A percentile compares a stretch with the other conserved stretches of the same genome.
phyloP scores from a whole-genome alignment of 1,284 basidiomycete genomes.

The Puccinia sorghi region DNA sequence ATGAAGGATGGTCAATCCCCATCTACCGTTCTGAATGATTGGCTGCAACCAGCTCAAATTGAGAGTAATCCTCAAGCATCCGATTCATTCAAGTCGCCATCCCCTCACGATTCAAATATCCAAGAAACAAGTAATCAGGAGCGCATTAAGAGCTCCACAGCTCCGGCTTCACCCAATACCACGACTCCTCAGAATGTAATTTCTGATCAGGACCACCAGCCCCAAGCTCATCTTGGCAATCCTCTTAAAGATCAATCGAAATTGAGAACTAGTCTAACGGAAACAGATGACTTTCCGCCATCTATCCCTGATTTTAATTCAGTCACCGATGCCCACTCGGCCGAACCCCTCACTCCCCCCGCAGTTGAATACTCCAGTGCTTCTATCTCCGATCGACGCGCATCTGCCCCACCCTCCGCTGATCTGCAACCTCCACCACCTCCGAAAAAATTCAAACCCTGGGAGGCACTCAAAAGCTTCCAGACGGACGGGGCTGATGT shows the following conservation, averaged over 20 bases:
- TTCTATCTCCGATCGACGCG: conserved; percentile 1
- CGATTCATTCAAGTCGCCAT: neutral
- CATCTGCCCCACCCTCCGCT: neutral
- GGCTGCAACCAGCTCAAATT: neutral
- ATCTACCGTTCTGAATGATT: neutral
- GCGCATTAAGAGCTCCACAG: conserved; percentile 1
- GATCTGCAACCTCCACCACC: conserved; percentile 13
- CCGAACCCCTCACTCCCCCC: neutral
- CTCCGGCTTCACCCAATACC: neutral
- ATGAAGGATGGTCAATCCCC: neutral
- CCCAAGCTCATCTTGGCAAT: neutral
- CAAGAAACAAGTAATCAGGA: neutral
- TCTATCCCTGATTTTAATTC: conserved; percentile 20
- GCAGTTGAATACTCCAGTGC: conserved; percentile 4
- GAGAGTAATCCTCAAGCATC: neutral
- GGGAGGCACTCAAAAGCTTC: conserved; percentile 48
- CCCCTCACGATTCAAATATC: neutral
- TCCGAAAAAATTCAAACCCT: conserved; percentile 38
- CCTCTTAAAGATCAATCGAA: conserved; percentile 13
- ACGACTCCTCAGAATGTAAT: conserved; percentile 1
- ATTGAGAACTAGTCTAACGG: neutral
- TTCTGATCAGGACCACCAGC: neutral
- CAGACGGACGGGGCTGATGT: conserved; percentile 43
- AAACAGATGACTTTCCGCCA: conserved; percentile 1
- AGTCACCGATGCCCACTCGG: neutral